Percentiles rank a stretch among this genome's conserved stretches.
These are phyloP conservation scores for Hordeum pubiflorum DNA, from an alignment of 202 grass and related monocot species.

Conservation along the genomic window DNA sequence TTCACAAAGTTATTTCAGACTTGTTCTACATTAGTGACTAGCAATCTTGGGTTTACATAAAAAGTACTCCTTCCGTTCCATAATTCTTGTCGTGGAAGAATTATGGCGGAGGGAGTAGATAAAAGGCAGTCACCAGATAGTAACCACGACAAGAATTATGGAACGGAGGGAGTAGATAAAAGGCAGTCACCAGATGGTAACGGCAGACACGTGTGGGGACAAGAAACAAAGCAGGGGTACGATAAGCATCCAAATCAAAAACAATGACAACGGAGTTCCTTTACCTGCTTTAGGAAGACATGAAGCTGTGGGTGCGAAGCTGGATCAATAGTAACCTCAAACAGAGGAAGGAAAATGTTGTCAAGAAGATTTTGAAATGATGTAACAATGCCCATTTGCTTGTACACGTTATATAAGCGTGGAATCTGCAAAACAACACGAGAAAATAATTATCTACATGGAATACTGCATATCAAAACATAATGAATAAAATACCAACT, in stretches of 20 bases:
- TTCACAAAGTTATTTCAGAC: not conserved
- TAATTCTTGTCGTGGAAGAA: too few relatives aligned
- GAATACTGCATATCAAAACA: not conserved
- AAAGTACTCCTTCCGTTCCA: not conserved
- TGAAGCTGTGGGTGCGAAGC: slow-evolving; percentile 92
- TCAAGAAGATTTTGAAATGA: slow-evolving; percentile 97
- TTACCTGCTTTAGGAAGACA: slow-evolving; percentile 84
- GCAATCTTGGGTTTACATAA: not conserved
- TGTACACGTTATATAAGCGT: slow-evolving; percentile 88
- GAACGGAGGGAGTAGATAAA: not conserved
- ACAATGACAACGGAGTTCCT: slow-evolving; percentile 7
- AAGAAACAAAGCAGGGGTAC: not conserved
- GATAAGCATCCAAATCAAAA: slow-evolving; percentile 17
- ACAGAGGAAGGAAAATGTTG: slow-evolving; percentile 98
- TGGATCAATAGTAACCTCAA: slow-evolving; percentile 92
- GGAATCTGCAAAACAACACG: slow-evolving; percentile 59
- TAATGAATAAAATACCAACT: slow-evolving; percentile 2
- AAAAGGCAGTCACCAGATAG: too few relatives aligned
- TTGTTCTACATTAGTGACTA: not conserved
- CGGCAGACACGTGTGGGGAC: not conserved
- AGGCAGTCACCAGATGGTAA: not conserved
- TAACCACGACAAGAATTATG: too few relatives aligned
- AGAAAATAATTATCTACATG: slow-evolving; percentile 4
- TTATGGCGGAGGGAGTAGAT: too few relatives aligned
- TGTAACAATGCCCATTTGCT: slow-evolving; percentile 95